Percentiles rank a stretch among this genome's conserved stretches.
Evolutionary conservation across 805 yeast genomes (phyloP).

Genomic region (Kuraishia capsulata): DNA sequence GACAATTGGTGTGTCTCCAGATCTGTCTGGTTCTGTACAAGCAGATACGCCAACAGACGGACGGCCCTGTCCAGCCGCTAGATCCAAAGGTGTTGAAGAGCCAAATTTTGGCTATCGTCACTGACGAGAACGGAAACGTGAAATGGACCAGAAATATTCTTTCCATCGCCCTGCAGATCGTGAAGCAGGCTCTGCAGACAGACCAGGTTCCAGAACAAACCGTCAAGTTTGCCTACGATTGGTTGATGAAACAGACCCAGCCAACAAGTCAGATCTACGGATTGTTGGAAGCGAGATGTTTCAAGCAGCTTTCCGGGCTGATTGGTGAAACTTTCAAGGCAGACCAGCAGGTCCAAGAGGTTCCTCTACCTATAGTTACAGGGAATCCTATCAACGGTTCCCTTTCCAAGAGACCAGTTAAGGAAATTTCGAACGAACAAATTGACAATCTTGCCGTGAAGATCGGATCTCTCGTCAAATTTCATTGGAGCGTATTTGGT

Average conservation of each 20-base stretch:
- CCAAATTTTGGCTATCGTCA: slow-evolving; percentile 69
- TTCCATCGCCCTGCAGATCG: slow-evolving; percentile 61
- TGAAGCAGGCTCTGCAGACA: slow-evolving; percentile 23
- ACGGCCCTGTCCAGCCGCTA: slow-evolving; percentile 21
- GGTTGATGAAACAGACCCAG: slow-evolving; percentile 82
- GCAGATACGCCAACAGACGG: slow-evolving; percentile 40
- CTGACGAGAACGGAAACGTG: slow-evolving; percentile 78
- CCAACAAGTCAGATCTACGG: slow-evolving; percentile 73
- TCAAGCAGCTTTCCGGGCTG: slow-evolving; percentile 34
- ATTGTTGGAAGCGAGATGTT: slow-evolving; percentile 60
- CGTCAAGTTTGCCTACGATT: slow-evolving; percentile 57
- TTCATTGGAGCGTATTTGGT: slow-evolving; percentile 64
- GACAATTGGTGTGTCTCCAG: slow-evolving; percentile 76
- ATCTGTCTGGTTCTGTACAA: slow-evolving; percentile 65
- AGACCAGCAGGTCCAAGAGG: slow-evolving; percentile 8
- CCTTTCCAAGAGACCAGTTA: slow-evolving; percentile 6
- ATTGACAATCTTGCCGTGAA: slow-evolving; percentile 49
- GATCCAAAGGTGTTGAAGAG: slow-evolving; percentile 41
- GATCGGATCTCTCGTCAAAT: slow-evolving; percentile 55
- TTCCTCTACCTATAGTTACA: slow-evolving; percentile 5
- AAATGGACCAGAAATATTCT: slow-evolving; percentile 85
- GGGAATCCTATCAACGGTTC: background rate
- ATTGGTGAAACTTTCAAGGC: slow-evolving; percentile 19
- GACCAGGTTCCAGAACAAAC: slow-evolving; percentile 22
- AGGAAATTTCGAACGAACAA: slow-evolving; percentile 33